Percentiles rank a stretch among this genome's conserved stretches.
Conservation (phyloP, 495 filamentous ascomycete species). For the Opeltia flavorubescens region DNA sequence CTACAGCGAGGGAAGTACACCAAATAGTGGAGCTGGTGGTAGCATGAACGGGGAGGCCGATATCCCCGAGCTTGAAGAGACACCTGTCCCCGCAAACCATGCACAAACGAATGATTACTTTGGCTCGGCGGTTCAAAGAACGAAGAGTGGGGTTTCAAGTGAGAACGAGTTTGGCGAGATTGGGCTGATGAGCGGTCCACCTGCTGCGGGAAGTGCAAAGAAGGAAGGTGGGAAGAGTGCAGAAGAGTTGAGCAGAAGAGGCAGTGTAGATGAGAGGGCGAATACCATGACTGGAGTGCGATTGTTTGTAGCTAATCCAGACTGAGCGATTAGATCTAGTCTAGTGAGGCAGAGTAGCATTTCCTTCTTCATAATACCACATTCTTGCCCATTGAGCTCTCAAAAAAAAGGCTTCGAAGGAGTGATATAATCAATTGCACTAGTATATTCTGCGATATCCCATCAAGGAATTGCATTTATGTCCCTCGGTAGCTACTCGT, state of each 20-base stretch:
- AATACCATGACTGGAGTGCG: conserved; percentile 61
- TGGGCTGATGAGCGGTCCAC: conserved; percentile 36
- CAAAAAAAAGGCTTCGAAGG: too few relatives aligned
- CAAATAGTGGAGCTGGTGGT: conserved; percentile 24
- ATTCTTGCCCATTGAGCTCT: too few relatives aligned
- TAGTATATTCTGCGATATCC: too few relatives aligned
- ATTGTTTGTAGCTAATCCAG: conserved; percentile 90
- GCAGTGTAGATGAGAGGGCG: conserved; percentile 88
- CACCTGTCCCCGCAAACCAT: conserved; percentile 31
- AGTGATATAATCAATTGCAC: too few relatives aligned
- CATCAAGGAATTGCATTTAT: too few relatives aligned
- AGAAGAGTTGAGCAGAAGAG: conserved; percentile 67
- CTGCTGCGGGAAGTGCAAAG: conserved; percentile 29
- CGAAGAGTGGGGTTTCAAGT: conserved; percentile 22
- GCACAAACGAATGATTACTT: conserved; percentile 26
- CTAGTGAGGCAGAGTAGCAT: not conserved
- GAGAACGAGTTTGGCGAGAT: conserved; percentile 46
- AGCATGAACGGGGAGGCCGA: conserved; percentile 34
- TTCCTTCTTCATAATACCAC: too few relatives aligned
- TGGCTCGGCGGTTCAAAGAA: conserved; percentile 26
- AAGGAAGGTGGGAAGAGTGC: conserved; percentile 50
- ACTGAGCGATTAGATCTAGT: conserved; percentile 45
- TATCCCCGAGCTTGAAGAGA: conserved; percentile 37
- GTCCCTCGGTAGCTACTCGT: too few relatives aligned
- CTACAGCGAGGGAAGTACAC: conserved; percentile 58